Conservation (phyloP, 257 asterid genomes). For the Paulownia fortunei region DNA sequence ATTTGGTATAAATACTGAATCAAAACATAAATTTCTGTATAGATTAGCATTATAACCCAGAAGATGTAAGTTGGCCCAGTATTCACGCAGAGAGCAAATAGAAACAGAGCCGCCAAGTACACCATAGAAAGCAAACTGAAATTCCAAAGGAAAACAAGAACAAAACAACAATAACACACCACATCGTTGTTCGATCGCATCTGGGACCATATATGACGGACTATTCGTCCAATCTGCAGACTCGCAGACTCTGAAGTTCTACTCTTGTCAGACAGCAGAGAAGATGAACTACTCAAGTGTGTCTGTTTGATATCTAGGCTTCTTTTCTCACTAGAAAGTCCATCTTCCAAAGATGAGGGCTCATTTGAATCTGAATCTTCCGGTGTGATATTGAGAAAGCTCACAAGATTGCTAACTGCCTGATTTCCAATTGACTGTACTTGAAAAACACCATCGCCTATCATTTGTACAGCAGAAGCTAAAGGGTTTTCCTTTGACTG, state of each 20-base stretch:
- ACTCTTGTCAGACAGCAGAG: slow-evolving; percentile 83
- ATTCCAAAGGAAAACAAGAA: slow-evolving; percentile 91
- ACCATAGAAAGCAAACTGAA: slow-evolving; percentile 98
- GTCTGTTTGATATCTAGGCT: slow-evolving; percentile 36
- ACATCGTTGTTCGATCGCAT: slow-evolving; percentile 93
- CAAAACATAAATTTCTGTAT: slow-evolving; percentile 83
- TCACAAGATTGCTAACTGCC: slow-evolving; percentile 90
- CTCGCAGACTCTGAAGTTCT: slow-evolving; percentile 72
- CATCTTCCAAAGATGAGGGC: slow-evolving; percentile 55
- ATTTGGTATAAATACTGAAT: slow-evolving; percentile 92
- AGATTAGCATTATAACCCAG: slow-evolving; percentile 94
- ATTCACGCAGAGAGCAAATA: slow-evolving; percentile 92
- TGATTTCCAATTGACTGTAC: slow-evolving; percentile 96
- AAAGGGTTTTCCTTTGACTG: slow-evolving; percentile 75
- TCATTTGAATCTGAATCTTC: slow-evolving; percentile 83
- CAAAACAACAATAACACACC: slow-evolving; percentile 91
- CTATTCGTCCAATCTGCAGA: slow-evolving; percentile 78
- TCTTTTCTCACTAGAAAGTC: slow-evolving; percentile 39
- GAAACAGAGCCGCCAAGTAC: slow-evolving; percentile 83
- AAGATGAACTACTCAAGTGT: slow-evolving; percentile 64
- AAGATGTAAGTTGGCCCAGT: slow-evolving; percentile 92
- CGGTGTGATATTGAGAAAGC: slow-evolving; percentile 77
- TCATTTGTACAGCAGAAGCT: slow-evolving; percentile 88
- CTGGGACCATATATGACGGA: slow-evolving; percentile 87
- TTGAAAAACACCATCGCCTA: slow-evolving; percentile 95